Percentiles rank a stretch among this genome's conserved stretches.
Conservation (phyloP, 495 filamentous ascomycete species). For the Penicillium diatomitis region DNA sequence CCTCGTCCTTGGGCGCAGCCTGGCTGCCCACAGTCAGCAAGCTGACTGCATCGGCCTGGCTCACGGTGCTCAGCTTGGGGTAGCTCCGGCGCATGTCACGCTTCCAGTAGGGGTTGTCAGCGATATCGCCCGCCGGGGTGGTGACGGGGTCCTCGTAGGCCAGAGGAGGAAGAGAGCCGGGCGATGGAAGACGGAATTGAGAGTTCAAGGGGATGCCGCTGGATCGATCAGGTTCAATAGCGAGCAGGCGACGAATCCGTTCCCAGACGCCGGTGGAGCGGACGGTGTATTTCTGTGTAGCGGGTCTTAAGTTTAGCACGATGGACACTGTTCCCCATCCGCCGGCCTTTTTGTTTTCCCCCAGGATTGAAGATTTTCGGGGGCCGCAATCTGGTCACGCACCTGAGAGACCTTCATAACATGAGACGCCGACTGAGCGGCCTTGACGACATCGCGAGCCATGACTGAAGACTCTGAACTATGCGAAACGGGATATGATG, state of each 20-base stretch:
- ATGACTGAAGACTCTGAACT: constrained; percentile 28
- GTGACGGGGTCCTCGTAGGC: constrained; percentile 87
- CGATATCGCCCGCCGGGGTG: constrained; percentile 83
- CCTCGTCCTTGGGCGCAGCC: constrained; percentile 67
- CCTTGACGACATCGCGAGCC: constrained; percentile 34
- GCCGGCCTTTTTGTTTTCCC: too few species aligned
- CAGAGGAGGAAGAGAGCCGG: constrained; percentile 66
- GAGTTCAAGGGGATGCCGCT: constrained; percentile 88
- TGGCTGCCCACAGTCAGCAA: constrained; percentile 79
- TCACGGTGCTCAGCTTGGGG: constrained; percentile 70
- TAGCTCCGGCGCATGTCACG: constrained; percentile 81
- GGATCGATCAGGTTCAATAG: constrained; percentile 83
- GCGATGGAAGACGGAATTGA: constrained; percentile 81
- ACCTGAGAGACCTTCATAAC: constrained; percentile 33
- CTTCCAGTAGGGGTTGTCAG: constrained; percentile 98
- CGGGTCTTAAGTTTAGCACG: too few species aligned
- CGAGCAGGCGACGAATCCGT: constrained; percentile 62
- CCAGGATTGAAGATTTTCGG: background rate
- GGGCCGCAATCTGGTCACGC: background rate
- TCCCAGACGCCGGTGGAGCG: constrained; percentile 89
- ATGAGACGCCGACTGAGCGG: constrained; percentile 34
- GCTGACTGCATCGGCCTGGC: constrained; percentile 75
- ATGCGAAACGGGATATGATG: constrained; percentile 2
- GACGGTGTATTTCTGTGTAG: constrained; percentile 85
- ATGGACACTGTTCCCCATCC: too few species aligned